Evolutionary conservation across 1,284 basidiomycete genomes (phyloP), one percentile per base, ranked within the genome.

Genomic region (Cerrena zonata): DNA sequence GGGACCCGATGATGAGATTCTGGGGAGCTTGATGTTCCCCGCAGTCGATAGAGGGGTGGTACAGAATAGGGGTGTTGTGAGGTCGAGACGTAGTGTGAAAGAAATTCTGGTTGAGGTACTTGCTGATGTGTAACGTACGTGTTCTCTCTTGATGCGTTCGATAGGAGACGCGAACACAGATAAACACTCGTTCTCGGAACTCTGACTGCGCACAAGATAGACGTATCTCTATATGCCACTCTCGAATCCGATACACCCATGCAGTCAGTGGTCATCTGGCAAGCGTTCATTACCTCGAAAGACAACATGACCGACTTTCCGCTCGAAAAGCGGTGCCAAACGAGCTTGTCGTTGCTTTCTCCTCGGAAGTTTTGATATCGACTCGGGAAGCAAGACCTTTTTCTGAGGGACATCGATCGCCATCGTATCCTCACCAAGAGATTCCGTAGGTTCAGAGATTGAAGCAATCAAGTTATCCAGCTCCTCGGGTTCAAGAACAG

Each of bases 1-100:
- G 60, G 79, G 84, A 1, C 82, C 83, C 1, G 71, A 78, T 52
- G 81, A 87, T 52, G 84, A 89, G 61, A 65, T 86, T 2, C 62
- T 88, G 50, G 78, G 78, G 5, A 80, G 84, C 53, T 72, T 77
- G 0, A 65, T 83, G 57, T 83, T 62, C 49, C 62, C 65, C n/a
- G 68, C 69, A 3, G 63, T 61, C 12, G 41, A 42, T 13, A 24
- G 45, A 44, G 23, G 15, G 51, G 27, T 12, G 50, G 47, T 51
- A 54, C 47, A 4, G 60, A 55, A 61, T 48, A 68, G 13, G 18
- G n/a, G 5, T 23, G 4, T 24, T 4, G 19, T 45, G n/a, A 18
- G 12, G n/a, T n/a, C 24, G 12, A 43, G 73, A 53, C 70, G 66
- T 53, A 77, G 72, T 19, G 71, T 84, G 24, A 84, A 84, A 61